Percentiles rank a stretch among this genome's conserved stretches.
Conservation (phyloP, 345 rosid species). For the Stellera chamaejasme region DNA sequence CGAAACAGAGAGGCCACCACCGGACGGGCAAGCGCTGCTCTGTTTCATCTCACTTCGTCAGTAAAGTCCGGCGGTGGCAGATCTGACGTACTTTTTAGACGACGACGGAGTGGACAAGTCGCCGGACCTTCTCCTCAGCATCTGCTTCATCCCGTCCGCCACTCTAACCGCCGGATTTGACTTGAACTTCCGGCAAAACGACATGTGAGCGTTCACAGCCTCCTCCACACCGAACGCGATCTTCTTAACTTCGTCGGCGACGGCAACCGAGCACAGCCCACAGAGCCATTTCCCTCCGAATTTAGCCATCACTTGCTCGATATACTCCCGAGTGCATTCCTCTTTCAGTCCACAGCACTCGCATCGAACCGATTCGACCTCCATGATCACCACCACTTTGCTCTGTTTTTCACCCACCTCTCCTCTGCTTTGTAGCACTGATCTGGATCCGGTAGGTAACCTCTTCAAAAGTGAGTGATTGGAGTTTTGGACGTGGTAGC, state of each 20-base stretch:
- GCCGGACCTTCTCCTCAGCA: constrained; percentile 82
- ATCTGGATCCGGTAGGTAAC: neutral
- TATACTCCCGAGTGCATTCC: constrained; percentile 85
- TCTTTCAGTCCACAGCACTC: constrained; percentile 90
- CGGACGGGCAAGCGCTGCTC: too few species aligned
- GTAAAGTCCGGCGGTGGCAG: constrained; percentile 45
- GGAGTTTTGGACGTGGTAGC: too few species aligned
- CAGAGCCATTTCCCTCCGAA: constrained; percentile 94
- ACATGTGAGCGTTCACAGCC: constrained; percentile 85
- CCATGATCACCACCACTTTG: constrained; percentile 29
- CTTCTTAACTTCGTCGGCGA: constrained; percentile 53
- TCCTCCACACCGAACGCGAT: constrained; percentile 52
- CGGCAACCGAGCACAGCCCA: constrained; percentile 95
- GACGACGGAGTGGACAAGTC: constrained; percentile 39
- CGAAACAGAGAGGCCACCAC: too few species aligned
- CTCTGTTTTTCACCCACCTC: neutral
- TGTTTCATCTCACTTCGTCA: constrained; percentile 4
- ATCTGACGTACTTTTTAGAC: constrained; percentile 63
- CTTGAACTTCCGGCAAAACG: constrained; percentile 83
- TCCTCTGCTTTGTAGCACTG: neutral
- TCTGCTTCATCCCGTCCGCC: constrained; percentile 94
- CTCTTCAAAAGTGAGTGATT: neutral
- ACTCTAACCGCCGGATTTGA: constrained; percentile 82
- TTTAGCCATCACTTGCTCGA: constrained; percentile 56
- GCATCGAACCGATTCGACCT: constrained; percentile 76